Evolutionary conservation across 805 yeast genomes (phyloP), one percentile per base, ranked within the genome.

Genomic region (Zygotorulaspora sp.): DNA sequence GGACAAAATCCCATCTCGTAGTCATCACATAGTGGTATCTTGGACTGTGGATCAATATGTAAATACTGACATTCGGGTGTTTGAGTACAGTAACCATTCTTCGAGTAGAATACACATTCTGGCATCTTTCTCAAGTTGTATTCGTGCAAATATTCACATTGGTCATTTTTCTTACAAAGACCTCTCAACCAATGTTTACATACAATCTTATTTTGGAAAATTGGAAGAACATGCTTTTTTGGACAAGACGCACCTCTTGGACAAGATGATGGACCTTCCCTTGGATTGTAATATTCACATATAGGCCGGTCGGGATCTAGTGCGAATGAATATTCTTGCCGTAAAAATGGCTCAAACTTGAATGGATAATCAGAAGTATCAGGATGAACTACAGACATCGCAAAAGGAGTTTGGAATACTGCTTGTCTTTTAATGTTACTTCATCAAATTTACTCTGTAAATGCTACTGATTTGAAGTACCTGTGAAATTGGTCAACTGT

Each of bases 151-250:
- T 86, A 92, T 67, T 92, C 99, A 63, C 99, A 92, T 49, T 85
- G 86, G 50, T 88, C 95, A 35, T 94, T 95, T 68, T 90, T 90
- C 65, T 92, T 92, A 65, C 99, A 92, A 23, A 92, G 73, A 0
- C 99, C 99, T 48, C 97, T 75, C 23, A 92, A 75, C 99, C 98
- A 92, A 68, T 92, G 97, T 70, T 92, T 90, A 61, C 98, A 92
- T 4, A 92, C 98, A 37, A 92, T 86, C 59, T 83, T 81, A 59
- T 81, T 81, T 36, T 73, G 69, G 54, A 76, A 78, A 32, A 72
- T 73, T 36, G 75, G 78, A 35, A 77, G 74, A 22, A 81, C 81
- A 63, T 90, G 97, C 55, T 88, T 84, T 64, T 85, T 80, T 14
- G 89, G 89, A 58, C 97, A 90, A 33, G 72, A 72, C n/a, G 72